Evolutionary conservation across 2,329 filamentous ascomycete species (phyloP).

Genomic region (Sclerotinia spermophila): DNA sequence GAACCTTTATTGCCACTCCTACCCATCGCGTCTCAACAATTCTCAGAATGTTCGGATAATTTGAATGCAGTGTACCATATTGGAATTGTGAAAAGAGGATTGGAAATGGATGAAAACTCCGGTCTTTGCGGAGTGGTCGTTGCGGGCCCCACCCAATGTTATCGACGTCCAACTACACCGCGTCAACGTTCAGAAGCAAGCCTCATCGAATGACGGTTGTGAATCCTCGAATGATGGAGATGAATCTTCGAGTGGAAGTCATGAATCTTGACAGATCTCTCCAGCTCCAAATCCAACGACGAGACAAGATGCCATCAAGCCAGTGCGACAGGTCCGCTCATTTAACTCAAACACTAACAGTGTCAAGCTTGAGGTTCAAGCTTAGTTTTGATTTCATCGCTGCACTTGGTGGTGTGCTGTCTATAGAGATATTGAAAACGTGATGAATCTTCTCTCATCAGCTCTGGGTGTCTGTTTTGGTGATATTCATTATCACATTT

Average conservation of each 20-base stretch:
- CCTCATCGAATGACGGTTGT: background rate
- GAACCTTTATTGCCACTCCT: background rate
- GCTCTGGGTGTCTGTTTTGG: background rate
- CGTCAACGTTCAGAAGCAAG: background rate
- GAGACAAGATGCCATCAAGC: background rate
- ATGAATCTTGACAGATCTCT: background rate
- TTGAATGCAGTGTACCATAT: background rate
- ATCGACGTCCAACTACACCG: background rate
- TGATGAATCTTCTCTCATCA: background rate
- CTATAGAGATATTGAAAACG: background rate
- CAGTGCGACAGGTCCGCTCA: background rate
- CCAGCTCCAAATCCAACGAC: background rate
- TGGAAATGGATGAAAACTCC: background rate
- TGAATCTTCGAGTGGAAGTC: background rate
- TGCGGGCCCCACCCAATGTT: background rate
- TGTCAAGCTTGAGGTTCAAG: background rate
- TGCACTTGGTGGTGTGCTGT: background rate
- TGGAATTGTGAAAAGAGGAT: background rate
- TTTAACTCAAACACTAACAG: background rate
- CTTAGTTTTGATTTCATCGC: background rate
- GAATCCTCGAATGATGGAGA: background rate
- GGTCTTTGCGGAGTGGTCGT: background rate
- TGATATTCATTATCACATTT: background rate
- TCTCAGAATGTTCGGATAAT: background rate
- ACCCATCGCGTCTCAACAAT: background rate